Conservation (phyloP, 208 protist species). For the Hexamita inflata region DNA sequence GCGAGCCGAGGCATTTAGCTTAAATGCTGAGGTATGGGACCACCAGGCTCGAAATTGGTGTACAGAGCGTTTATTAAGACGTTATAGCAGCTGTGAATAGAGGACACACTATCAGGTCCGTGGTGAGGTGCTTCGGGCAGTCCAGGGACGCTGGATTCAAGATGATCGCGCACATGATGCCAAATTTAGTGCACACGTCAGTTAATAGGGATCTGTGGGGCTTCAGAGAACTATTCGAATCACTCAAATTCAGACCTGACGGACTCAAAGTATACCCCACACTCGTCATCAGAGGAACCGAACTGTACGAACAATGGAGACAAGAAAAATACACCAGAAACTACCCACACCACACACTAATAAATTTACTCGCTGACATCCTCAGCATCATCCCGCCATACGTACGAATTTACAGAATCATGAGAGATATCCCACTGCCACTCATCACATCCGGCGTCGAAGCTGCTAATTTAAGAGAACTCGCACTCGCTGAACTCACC, state of each 20-base stretch:
- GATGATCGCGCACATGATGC: constrained; percentile 96
- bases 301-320: constrained; percentile 75
- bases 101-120: constrained; percentile 66
- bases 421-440: constrained; percentile 89
- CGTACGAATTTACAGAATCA: constrained; percentile 87
- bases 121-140: constrained; percentile 47
- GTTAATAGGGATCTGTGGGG: constrained; percentile 71
- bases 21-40: constrained; percentile 69
- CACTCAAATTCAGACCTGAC: constrained; percentile 74
- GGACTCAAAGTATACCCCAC: constrained; percentile 95
- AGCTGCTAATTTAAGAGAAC: constrained; percentile 81
- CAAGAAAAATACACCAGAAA: constrained; percentile 44
- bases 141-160: constrained; percentile 86
- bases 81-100: constrained; percentile 69
- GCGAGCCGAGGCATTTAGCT: constrained; percentile 63
- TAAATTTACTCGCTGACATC: constrained; percentile 77
- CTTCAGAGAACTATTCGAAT: constrained; percentile 67
- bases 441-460: constrained; percentile 85
- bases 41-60: constrained; percentile 93
- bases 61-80: constrained; percentile 88
- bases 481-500: constrained; percentile 47
- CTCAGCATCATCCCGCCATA: constrained; percentile 84
- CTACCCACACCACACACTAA: constrained; percentile 38
- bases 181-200: constrained; percentile 81
- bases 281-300: constrained; percentile 90